These are phyloP conservation scores for Scorias spongiosa DNA, from an alignment of 2,329 filamentous ascomycete genomes.

Conservation along the genomic window DNA sequence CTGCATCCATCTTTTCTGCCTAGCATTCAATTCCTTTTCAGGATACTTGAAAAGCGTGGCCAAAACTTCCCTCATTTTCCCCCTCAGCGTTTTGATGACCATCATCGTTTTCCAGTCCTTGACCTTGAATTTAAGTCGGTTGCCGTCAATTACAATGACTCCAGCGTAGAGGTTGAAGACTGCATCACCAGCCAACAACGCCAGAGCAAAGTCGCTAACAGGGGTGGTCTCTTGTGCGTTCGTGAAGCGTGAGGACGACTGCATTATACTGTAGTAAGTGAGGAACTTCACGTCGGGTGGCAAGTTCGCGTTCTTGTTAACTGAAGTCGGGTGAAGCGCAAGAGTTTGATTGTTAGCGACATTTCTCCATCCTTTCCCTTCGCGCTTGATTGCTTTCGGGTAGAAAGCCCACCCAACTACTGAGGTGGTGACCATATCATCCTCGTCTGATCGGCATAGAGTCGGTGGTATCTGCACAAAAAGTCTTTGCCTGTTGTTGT, in stretches of 20 bases:
- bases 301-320: slow-evolving; percentile 52
- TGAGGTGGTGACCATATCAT: slow-evolving; percentile 63
- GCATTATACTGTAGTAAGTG: slow-evolving; percentile 96
- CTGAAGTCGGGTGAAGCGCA: slow-evolving; percentile 70
- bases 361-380: slow-evolving; percentile 78
- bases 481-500: slow-evolving; percentile 45
- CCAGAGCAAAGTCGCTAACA: slow-evolving; percentile 60
- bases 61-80: slow-evolving; percentile 60
- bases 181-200: slow-evolving; percentile 74
- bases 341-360: slow-evolving; percentile 86
- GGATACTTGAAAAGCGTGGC: slow-evolving; percentile 50
- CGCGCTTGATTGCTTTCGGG: slow-evolving; percentile 72
- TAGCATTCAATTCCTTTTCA: slow-evolving; percentile 22
- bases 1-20: slow-evolving; percentile 29
- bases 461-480: slow-evolving; percentile 74
- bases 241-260: slow-evolving; percentile 65
- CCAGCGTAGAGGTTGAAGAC: slow-evolving; percentile 85
- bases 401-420: slow-evolving; percentile 94
- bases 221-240: slow-evolving; percentile 70
- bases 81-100: slow-evolving; percentile 68
- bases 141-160: slow-evolving; percentile 73
- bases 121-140: slow-evolving; percentile 68
- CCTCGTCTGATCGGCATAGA: slow-evolving; percentile 60
- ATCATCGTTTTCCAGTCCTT: slow-evolving; percentile 83
- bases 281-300: slow-evolving; percentile 52